Evolutionary conservation across 2,329 filamentous ascomycete genomes (phyloP), one percentile per base, ranked within the genome.

Genomic region (Phialophora verrucosa): DNA sequence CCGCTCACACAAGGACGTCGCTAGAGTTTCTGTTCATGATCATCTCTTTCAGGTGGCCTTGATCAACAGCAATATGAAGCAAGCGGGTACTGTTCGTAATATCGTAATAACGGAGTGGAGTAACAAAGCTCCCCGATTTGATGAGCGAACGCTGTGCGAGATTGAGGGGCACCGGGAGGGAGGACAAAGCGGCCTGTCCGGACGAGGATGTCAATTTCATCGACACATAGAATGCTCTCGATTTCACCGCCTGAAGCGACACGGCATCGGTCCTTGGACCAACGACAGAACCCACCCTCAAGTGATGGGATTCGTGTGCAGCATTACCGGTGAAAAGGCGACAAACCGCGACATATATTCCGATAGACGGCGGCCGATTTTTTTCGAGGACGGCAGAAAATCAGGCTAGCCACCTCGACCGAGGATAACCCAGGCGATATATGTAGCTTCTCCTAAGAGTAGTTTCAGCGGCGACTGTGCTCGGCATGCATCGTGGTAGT

Each of bases 141-240:
- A 44, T 44, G 38, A 23, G 23, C 49, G 27, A 12, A 51, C 49
- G 49, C 25, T 51, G 49, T 27, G 49, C 10, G 25, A 51, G 10
- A 12, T 25, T 27, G 53, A 55, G 17, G 8, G 53, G 29, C 5
- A 55, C 12, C 11, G 0, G 25, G 29, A 31, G 29, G 12, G 53
- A 31, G 27, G 20, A 51, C 20, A 55, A 55, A n/a, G 8, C 12
- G 29, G 8, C 53, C 17, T 3, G 53, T 31, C 25, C 14, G 27
- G 17, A 31, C 53, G 23, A 55, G 51, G 27, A n/a, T 20, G 4
- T n/a, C 25, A 35, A 20, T 55, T 31, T 55, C 29, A 20, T 55
- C 29, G 29, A 55, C 53, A 55, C 53, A 55, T 55, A 55, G 53
- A 31, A 55, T 53, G 23, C 27, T 53, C 27, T 53, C 49, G 14